Base-by-base conservation (phyloP, 192 early-diverging fungal species). In the Umbelopsis sp. region DNA sequence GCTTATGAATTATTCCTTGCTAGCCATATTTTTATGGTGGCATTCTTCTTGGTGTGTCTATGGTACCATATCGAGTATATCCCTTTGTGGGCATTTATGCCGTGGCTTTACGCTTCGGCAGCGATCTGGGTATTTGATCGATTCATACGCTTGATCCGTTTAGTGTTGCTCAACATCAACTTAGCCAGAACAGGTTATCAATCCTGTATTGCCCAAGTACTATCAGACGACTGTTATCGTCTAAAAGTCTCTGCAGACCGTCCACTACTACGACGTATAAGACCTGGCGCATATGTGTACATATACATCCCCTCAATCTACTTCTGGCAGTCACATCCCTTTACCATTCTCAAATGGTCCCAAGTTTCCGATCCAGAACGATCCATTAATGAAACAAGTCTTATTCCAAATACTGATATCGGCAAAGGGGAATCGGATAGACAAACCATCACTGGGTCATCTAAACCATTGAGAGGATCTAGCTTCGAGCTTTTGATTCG, bases 321-420 rank as follows among this genome's bases (percentile, higher is more conserved):
- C 22, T 56, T 71, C 20, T 71, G 69, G 69, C 69, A 71, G 29
- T 71, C 69, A 7, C 69, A 71, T 44, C 69, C 69, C 6, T 71
- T 71, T 29, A 56, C 69, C 14, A 43, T 71, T 53, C 52, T 34
- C 22, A 20, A 26, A 11, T 71, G 69, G 69, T 38, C 49, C 36
- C 20, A 56, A 4, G 26, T 29, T 21, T 4, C 16, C 6, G 8
- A 6, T 9, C n/a, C 3, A 2, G 43, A 45, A 24, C 3, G 9
- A 44, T 24, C n/a, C 5, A 3, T 43, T 26, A 21, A 9, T 22
- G 38, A 11, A 66, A 17, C 2, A 10, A 20, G 11, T 5, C 24
- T 16, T n/a, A 29, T 17, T 26, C 31, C 21, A 34, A 17, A 52
- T 16, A 20, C 31, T 6, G 45, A 21, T 22, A 45, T 32, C 9